Evolutionary conservation across 2,329 filamentous ascomycete species (phyloP).

Genomic region (Ceratocystiopsis minuta): DNA sequence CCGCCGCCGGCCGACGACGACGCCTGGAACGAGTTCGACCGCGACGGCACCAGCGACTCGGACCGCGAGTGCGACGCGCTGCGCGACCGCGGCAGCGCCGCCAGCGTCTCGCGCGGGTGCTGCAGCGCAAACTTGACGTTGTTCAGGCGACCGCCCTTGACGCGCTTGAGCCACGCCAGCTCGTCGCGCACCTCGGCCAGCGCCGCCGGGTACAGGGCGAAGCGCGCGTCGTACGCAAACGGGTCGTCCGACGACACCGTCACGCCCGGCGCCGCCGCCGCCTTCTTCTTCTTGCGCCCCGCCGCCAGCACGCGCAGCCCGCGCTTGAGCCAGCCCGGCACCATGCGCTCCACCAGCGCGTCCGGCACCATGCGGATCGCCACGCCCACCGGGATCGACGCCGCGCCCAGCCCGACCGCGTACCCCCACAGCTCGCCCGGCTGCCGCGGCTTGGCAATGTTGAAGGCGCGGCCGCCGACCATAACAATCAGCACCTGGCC

Average conservation of each 20-base stretch:
- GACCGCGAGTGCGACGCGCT: conserved; percentile 45
- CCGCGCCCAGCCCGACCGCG: conserved; percentile 61
- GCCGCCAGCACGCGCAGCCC: conserved; percentile 15
- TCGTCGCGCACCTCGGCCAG: conserved; percentile 63
- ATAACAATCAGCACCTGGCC: conserved; percentile 83
- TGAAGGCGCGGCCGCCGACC: conserved; percentile 67
- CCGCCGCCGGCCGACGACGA: not conserved
- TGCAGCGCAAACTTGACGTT: conserved; percentile 62
- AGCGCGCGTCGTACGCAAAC: conserved; percentile 27
- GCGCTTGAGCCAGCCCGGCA: conserved; percentile 35
- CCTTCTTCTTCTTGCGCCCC: conserved; percentile 1
- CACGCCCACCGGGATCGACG: conserved; percentile 75
- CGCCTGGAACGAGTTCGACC: conserved; percentile 35
- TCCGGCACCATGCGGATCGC: conserved; percentile 74
- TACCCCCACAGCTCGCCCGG: conserved; percentile 70
- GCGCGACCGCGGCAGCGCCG: conserved; percentile 43
- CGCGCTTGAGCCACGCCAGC: conserved; percentile 59
- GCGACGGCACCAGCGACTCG: conserved; percentile 25
- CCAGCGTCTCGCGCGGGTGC: conserved; percentile 54
- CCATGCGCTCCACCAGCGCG: conserved; percentile 33
- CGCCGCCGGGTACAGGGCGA: conserved; percentile 50
- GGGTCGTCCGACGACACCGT: conserved; percentile 27
- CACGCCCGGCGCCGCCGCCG: conserved; percentile 28
- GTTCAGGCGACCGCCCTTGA: conserved; percentile 69
- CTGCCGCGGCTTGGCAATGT: conserved; percentile 42